These are phyloP conservation scores for Aspergillus avenaceus DNA, from an alignment of 495 filamentous ascomycete species.

Conservation along the genomic window DNA sequence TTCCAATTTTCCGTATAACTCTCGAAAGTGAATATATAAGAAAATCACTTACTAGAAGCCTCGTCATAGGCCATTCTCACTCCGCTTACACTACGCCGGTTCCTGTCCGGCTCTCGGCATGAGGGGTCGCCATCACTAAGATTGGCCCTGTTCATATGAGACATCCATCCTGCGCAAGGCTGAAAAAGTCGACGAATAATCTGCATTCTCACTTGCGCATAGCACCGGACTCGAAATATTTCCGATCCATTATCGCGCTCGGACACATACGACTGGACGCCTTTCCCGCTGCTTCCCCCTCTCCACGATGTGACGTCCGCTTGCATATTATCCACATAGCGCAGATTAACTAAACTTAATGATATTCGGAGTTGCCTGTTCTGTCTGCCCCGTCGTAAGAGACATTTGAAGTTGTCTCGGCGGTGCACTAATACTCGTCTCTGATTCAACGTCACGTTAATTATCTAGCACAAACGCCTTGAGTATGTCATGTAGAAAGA, in stretches of 20 bases:
- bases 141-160: no score
- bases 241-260: constrained; percentile 4
- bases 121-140: no score
- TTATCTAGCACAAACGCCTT: background rate
- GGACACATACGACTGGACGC: background rate
- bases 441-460: background rate
- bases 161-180: no score
- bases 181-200: background rate
- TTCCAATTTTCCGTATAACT: background rate
- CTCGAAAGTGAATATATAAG: no score
- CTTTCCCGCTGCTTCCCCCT: background rate
- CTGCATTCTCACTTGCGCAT: background rate
- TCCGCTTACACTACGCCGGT: background rate
- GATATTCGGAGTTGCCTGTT: constrained; percentile 11
- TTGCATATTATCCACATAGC: background rate
- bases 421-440: no score
- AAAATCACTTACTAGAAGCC: background rate
- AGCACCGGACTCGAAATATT: background rate
- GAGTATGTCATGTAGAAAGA: background rate
- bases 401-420: background rate
- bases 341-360: background rate
- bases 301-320: constrained; percentile 2
- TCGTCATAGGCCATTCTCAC: background rate
- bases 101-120: background rate
- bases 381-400: constrained; percentile 4